These are phyloP conservation scores for Favolaschia claudopus DNA, from an alignment of 768 basidiomycete species.

Conservation along the genomic window DNA sequence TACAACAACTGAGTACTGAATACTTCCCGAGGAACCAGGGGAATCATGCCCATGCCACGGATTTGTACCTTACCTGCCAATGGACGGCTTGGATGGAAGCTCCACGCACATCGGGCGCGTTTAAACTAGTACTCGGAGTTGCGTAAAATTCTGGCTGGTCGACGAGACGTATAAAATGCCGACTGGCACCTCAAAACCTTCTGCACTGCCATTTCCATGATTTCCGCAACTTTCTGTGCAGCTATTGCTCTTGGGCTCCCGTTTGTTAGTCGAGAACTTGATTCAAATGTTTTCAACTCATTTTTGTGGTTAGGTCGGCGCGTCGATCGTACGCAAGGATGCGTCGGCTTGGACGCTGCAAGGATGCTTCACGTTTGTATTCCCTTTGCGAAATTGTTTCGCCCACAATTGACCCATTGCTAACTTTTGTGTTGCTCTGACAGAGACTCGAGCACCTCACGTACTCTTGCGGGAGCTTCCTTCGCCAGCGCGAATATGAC, in stretches of 20 bases:
- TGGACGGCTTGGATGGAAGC: conserved; percentile 1
- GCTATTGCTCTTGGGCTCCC: too few relatives aligned
- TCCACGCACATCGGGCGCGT: too few relatives aligned
- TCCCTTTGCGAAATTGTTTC: not conserved
- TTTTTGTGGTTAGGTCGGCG: not conserved
- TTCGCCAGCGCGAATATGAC: conserved; percentile 54
- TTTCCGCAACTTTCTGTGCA: too few relatives aligned
- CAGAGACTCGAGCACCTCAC: conserved; percentile 49
- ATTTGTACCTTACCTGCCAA: too few relatives aligned
- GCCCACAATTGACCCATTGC: not conserved
- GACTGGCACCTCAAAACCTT: too few relatives aligned
- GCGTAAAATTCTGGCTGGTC: too few relatives aligned
- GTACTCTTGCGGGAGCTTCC: conserved; percentile 49
- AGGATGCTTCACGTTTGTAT: conserved; percentile 23
- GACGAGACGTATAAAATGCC: too few relatives aligned
- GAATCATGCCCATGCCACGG: not conserved
- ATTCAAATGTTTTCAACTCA: not conserved
- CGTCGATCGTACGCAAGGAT: not conserved
- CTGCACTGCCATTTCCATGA: too few relatives aligned
- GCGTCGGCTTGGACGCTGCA: conserved; percentile 8
- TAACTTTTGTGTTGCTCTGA: not conserved
- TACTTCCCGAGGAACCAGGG: not conserved
- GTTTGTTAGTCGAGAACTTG: too few relatives aligned
- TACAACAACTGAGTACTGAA: not conserved
- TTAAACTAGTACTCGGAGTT: too few relatives aligned